Evolutionary conservation across 140 eudicot species (phyloP), one percentile per base, ranked within the genome.

Genomic region (Stevia rebaudiana): DNA sequence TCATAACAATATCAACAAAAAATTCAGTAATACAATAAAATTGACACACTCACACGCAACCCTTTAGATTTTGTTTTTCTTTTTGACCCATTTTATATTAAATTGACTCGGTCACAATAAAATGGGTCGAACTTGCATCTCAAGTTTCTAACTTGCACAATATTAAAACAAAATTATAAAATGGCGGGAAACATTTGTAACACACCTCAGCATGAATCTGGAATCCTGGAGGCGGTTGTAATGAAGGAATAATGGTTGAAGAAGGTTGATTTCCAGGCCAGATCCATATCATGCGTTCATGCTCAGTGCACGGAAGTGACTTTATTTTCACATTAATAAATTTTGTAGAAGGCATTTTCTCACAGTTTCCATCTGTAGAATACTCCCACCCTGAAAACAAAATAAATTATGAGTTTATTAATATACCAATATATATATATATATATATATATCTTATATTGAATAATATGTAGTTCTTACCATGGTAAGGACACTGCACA

Each of bases 311-410:
- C 11, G 66, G 25, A 55, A 68, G 74, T 56, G 74, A 56, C 39
- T 68, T 68, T 55, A 68, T 54, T 56, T 68, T 68, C 58, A 68
- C 74, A 1, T 68, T 68, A 18, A 68, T 65, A 41, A 68, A 68
- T 56, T 68, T 68, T 28, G 74, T 68, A 2, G 66, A 68, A 16
- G 74, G 74, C 74, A 68, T 68, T 68, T 68, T 68, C 37, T 68
- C 74, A 42, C 74, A 68, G 41, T 24, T 56, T 13, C 74, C 74
- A 11, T 68, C 66, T 18, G 37, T 19, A 41, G 74, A 41, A 57
- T 56, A 68, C 66, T 68, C 74, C 74, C 74, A 68, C 47, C 74
- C 74, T 68, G 57, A 42, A 16, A 41, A 1, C 65, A 53, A 23
- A 15, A 67, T 22, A 67, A 8, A 8, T 9, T 5, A 33, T 33